Evolutionary conservation across 805 yeast genomes (phyloP).

Genomic region (Candida nitratophila): DNA sequence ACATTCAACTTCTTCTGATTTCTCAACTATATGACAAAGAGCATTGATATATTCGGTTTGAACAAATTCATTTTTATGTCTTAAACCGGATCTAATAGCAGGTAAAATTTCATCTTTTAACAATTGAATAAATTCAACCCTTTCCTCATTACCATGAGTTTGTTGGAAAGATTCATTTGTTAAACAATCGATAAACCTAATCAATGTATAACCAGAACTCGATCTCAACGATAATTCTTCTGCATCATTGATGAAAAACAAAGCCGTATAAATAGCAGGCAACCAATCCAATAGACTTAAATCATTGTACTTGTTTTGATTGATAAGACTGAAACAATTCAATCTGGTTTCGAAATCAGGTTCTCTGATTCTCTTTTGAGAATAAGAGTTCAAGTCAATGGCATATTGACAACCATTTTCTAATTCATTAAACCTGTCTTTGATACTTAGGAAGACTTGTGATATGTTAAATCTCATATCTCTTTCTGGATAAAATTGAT

Average conservation of each 20-base stretch:
- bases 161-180: conserved; percentile 17
- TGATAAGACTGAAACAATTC: conserved; percentile 56
- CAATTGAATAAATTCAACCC: conserved; percentile 26
- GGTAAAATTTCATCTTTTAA: conserved; percentile 58
- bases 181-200: conserved; percentile 56
- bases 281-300: conserved; percentile 62
- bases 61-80: conserved; percentile 51
- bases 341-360: conserved; percentile 76
- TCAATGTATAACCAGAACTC: conserved; percentile 60
- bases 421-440: conserved; percentile 39
- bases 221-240: conserved; percentile 76
- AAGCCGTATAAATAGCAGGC: conserved; percentile 62
- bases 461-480: conserved; percentile 57
- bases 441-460: conserved; percentile 53
- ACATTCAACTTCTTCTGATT: conserved; percentile 28
- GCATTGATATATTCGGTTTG: conserved; percentile 67
- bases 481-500: conserved; percentile 50
- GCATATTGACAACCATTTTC: conserved; percentile 30
- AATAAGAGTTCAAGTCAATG: conserved; percentile 62
- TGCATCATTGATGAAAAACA: conserved; percentile 69
- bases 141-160: conserved; percentile 16
- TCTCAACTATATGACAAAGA: conserved; percentile 53
- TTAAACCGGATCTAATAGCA: conserved; percentile 56
- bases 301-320: conserved; percentile 40
- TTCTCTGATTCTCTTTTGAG: conserved; percentile 54